Evolutionary conservation across 768 basidiomycete species (phyloP).

Genomic region (Tylopilus vinaceipallidus): DNA sequence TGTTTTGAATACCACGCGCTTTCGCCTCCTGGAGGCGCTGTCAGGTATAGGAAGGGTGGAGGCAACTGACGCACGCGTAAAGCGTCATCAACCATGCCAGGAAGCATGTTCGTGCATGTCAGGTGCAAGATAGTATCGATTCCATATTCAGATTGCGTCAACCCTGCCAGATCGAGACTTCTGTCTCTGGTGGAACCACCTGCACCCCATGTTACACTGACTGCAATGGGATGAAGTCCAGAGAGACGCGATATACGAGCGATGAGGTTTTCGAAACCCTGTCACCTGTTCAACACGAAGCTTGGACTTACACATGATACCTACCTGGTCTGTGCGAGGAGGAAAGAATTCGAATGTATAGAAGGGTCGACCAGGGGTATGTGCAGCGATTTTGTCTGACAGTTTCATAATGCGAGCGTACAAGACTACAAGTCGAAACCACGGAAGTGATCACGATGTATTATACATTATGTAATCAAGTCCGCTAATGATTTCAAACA

Average conservation of each 20-base stretch:
- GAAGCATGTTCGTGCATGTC: slow-evolving; percentile 96
- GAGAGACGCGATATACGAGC: slow-evolving; percentile 83
- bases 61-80: slow-evolving; percentile 56
- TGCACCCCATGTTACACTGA: slow-evolving; percentile 97
- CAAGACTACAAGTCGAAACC: neutral
- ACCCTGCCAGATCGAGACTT: slow-evolving; percentile 80
- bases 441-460: neutral
- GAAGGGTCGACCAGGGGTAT: slow-evolving; percentile 56
- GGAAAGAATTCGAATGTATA: slow-evolving; percentile 98
- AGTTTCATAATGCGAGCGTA: slow-evolving; percentile 57
- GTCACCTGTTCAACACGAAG: slow-evolving; percentile 8
- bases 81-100: slow-evolving; percentile 83
- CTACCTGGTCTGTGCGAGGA: slow-evolving; percentile 86
- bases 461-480: slow-evolving; percentile 4
- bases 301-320: neutral
- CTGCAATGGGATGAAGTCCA: slow-evolving; percentile 73
- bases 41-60: neutral
- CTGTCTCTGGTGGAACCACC: slow-evolving; percentile 90
- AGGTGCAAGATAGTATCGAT: slow-evolving; percentile 91
- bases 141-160: slow-evolving; percentile 69
- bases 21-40: slow-evolving; percentile 63
- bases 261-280: slow-evolving; percentile 92
- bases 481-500: slow-evolving; percentile 22
- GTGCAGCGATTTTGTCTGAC: slow-evolving; percentile 58
- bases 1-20: slow-evolving; percentile 77